Percentiles rank a stretch among this genome's conserved stretches.
These are phyloP conservation scores for Gracilaria caudata DNA, from an alignment of 23 red algal genomes.

Conservation along the genomic window DNA sequence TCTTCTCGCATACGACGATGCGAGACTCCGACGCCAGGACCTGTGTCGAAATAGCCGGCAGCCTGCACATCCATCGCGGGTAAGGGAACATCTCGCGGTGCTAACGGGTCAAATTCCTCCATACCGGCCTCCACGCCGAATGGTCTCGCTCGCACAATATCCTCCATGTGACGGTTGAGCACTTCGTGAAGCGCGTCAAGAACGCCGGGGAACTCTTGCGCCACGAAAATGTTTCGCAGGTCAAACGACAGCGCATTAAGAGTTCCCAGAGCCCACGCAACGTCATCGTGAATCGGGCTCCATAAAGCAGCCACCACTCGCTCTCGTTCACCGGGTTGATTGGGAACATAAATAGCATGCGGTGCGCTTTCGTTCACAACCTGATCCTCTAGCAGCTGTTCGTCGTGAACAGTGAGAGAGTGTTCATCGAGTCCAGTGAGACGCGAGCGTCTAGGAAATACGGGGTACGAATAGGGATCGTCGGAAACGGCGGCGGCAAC, in stretches of 20 bases:
- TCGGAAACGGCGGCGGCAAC: constrained; percentile 44
- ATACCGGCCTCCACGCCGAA: constrained; percentile 58
- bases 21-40: constrained; percentile 24
- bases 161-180: constrained; percentile 77
- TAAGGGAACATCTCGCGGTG: constrained; percentile 30
- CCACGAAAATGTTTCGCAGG: constrained; percentile 47
- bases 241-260: constrained; percentile 77
- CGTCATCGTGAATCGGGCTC: constrained; percentile 77
- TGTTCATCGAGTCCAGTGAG: constrained; percentile 56
- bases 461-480: constrained; percentile 44
- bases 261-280: constrained; percentile 83
- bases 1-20: constrained; percentile 5
- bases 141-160: constrained; percentile 37
- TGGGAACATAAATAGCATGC: constrained; percentile 55
- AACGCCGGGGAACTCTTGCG: constrained; percentile 81
- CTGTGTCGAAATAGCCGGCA: constrained; percentile 24
- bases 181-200: constrained; percentile 81
- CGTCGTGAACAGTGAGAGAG: constrained; percentile 35
- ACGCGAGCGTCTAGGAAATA: constrained; percentile 32
- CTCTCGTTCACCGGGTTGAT: constrained; percentile 56
- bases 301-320: constrained; percentile 75
- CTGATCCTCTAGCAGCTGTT: constrained; percentile 43
- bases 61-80: constrained; percentile 36
- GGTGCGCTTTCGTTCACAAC: constrained; percentile 35
- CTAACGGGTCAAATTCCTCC: constrained; percentile 32